phyloP scores from a whole-genome alignment of 441 rosid genomes.

The Pelargonium myrrhifolium region DNA sequence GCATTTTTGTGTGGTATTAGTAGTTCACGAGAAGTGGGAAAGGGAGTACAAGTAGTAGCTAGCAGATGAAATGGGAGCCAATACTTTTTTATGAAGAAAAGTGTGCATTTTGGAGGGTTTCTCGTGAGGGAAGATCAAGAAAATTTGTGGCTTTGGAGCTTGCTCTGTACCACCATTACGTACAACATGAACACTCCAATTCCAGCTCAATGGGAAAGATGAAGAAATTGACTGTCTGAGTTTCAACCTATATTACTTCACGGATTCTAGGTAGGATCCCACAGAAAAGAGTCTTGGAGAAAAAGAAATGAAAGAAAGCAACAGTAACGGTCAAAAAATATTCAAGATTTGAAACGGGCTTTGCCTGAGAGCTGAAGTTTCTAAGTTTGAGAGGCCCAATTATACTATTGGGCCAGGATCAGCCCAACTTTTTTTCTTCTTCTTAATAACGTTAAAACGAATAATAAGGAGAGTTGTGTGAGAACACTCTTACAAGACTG shows the following conservation, averaged over 20 bases:
- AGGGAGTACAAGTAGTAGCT: constrained; percentile 28
- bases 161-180: constrained; percentile 21
- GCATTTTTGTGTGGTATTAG: too few relatives aligned
- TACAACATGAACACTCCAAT: constrained; percentile 20
- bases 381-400: too few relatives aligned
- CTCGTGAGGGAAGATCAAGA: constrained; percentile 19
- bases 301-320: not conserved
- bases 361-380: too few relatives aligned
- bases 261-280: not conserved
- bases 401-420: too few relatives aligned
- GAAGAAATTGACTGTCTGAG: not conserved
- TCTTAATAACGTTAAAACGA: too few relatives aligned
- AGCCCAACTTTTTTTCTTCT: too few relatives aligned
- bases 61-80: constrained; percentile 29
- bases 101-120: constrained; percentile 12
- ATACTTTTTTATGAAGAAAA: constrained; percentile 28
- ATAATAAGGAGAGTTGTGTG: too few relatives aligned
- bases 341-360: not conserved
- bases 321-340: not conserved
- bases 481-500: too few relatives aligned
- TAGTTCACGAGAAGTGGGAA: not conserved
- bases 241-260: not conserved
- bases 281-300: not conserved
- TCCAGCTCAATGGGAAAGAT: constrained; percentile 20
- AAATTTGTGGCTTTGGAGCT: not conserved